Base-by-base conservation (phyloP, 331 rosid species). In the Phaseolus coccineus region DNA sequence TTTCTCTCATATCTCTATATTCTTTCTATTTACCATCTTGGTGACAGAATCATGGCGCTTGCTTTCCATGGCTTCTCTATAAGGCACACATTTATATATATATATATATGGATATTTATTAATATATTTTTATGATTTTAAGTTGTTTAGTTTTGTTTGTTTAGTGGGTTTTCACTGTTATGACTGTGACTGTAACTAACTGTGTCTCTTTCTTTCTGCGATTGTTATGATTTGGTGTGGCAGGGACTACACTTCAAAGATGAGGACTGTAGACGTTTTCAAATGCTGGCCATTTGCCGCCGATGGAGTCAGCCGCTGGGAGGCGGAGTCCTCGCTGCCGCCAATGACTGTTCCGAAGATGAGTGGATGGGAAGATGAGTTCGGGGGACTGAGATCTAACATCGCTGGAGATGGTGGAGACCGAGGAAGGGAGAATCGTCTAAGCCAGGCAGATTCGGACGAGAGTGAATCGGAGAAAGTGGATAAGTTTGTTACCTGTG, bases 231-330 rank as follows among this genome's bases (percentile, higher is more conserved):
- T 61, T 65, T 19, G 33, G 16, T 52, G 35, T 65, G 53, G n/a
- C 80, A 94, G 98, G 81, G 96, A 82, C 81, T 94, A 89, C 35
- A 80, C 94, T 14, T 82, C 85, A 16, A 85, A 88, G 74, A 89
- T 87, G 94, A 90, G 97, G 84, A 68, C 76, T 15, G 59, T 63
- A 9, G 91, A 89, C 58, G 89, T 88, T 56, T 73, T 57, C 30
- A 85, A 84, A 76, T 84, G 96, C 27, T 94, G 92, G 91, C 98
- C 98, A 6, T 92, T 92, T 69, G 15, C 74, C 15, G 4, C 14
- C 51, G 78, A 40, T 6, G 84, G 78, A 12, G 76, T 75, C 6
- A 79, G 52, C 27, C 73, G 69, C 15, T 78, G 83, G 3, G 52
- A 78, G 8, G 84, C 79, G 0, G 73, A 79, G 70, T 77, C 83